phyloP scores from a whole-genome alignment of 2,329 filamentous ascomycete species.

The Stagonosporopsis rhizophila region DNA sequence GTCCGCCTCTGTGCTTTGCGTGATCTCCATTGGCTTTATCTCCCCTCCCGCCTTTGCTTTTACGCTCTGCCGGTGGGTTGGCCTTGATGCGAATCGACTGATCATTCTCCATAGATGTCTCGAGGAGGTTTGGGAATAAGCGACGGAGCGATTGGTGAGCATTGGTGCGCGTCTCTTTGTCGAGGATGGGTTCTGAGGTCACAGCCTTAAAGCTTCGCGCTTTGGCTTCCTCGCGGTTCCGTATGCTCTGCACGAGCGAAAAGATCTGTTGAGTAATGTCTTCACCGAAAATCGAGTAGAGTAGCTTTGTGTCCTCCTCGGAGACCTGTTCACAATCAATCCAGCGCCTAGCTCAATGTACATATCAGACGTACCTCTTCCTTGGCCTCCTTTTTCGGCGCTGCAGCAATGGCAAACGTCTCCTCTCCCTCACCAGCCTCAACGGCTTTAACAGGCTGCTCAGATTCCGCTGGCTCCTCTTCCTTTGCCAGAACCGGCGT shows the following conservation, averaged over 20 bases:
- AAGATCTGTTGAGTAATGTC: conserved; percentile 60
- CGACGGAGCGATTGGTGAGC: conserved; percentile 74
- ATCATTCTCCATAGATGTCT: conserved; percentile 77
- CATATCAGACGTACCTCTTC: conserved; percentile 17
- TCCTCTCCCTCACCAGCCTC: conserved; percentile 27
- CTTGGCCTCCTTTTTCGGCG: conserved; percentile 19
- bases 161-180: conserved; percentile 67
- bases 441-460: conserved; percentile 4
- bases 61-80: conserved; percentile 48
- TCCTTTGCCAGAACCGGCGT: conserved; percentile 24
- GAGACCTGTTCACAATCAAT: conserved; percentile 40
- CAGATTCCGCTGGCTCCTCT: conserved; percentile 32
- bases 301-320: conserved; percentile 46
- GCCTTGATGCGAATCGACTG: conserved; percentile 69
- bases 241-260: conserved; percentile 62
- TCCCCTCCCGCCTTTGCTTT: conserved; percentile 35
- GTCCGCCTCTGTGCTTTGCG: conserved; percentile 33
- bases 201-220: conserved; percentile 63
- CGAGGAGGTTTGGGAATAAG: conserved; percentile 79
- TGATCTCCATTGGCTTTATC: conserved; percentile 27
- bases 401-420: conserved; percentile 26
- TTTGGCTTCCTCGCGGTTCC: conserved; percentile 62
- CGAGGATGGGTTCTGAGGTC: conserved; percentile 61
- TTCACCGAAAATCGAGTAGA: conserved; percentile 60
- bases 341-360: neutral